Conservation (phyloP, 2,329 filamentous ascomycete species). For the Cladophialophora psammophila region DNA sequence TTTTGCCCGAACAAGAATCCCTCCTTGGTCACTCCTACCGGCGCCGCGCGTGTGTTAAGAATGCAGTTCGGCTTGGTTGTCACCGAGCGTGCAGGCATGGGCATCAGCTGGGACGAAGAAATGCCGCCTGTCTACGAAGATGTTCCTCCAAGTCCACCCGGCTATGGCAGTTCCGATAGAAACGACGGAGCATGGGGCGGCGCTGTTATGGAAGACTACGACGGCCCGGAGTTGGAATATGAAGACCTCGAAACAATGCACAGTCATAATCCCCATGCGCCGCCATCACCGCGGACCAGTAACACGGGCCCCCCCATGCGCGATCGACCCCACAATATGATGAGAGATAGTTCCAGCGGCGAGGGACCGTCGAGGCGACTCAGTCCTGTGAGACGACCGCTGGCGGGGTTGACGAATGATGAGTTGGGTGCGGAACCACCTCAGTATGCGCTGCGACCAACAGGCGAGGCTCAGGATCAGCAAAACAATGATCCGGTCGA, state of each 20-base stretch:
- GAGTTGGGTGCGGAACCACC: constrained; percentile 39
- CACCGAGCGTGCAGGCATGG: constrained; percentile 83
- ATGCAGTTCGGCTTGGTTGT: constrained; percentile 88
- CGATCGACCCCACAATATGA: neutral
- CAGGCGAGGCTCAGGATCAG: constrained; percentile 15
- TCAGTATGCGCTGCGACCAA: constrained; percentile 23
- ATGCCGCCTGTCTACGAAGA: constrained; percentile 93
- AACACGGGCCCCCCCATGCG: constrained; percentile 30
- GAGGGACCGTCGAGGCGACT: constrained; percentile 24
- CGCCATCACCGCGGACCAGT: constrained; percentile 29
- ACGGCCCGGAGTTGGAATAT: constrained; percentile 58
- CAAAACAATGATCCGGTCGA: constrained; percentile 17
- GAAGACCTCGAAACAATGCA: constrained; percentile 57
- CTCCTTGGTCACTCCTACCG: constrained; percentile 81
- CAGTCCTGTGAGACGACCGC: constrained; percentile 17
- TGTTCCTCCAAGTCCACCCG: constrained; percentile 84
- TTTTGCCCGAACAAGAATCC: constrained; percentile 74
- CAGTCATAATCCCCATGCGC: constrained; percentile 44
- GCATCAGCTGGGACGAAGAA: constrained; percentile 97
- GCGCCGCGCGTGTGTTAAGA: constrained; percentile 85
- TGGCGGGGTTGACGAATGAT: constrained; percentile 37
- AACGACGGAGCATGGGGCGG: constrained; percentile 47
- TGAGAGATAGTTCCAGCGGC: constrained; percentile 15
- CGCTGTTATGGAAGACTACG: constrained; percentile 56
- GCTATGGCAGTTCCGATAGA: constrained; percentile 60